These are phyloP conservation scores for Mortierella sp. DNA, from an alignment of 371 early-diverging fungal species.

Conservation along the genomic window DNA sequence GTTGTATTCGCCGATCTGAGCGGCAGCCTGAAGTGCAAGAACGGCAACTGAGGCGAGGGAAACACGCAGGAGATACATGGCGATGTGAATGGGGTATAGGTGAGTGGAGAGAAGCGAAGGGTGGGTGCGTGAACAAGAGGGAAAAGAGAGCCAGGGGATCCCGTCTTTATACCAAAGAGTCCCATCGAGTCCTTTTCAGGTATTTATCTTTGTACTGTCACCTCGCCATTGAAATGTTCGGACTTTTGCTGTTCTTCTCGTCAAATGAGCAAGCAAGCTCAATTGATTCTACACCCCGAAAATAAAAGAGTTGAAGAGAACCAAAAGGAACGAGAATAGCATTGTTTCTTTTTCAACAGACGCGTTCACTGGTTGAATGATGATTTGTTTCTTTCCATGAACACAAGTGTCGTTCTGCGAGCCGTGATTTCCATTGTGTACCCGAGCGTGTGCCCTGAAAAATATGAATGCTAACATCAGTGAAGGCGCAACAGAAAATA, in stretches of 20 bases:
- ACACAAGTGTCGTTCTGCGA: not conserved
- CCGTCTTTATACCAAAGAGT: not conserved
- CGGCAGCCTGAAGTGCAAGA: constrained; percentile 3
- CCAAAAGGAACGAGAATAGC: not conserved
- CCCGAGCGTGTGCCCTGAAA: too few species aligned
- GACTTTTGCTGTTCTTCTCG: not conserved
- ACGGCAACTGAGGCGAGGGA: not conserved
- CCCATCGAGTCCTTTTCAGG: not conserved
- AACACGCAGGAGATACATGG: not conserved
- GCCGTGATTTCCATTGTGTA: too few species aligned
- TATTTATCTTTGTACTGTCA: not conserved
- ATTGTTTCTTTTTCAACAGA: not conserved
- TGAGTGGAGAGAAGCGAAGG: not conserved
- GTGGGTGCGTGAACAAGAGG: not conserved
- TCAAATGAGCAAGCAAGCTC: not conserved
- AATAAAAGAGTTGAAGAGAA: not conserved
- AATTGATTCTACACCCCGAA: not conserved
- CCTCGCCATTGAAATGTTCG: not conserved
- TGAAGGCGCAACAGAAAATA: too few species aligned
- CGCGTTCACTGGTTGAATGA: not conserved
- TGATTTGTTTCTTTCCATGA: not conserved
- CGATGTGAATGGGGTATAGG: not conserved
- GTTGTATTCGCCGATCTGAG: constrained; percentile 13
- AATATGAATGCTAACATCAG: too few species aligned
- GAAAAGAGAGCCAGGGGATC: not conserved